Base-by-base conservation (phyloP, 2,329 filamentous ascomycete species). In the Pyrenophora teres region DNA sequence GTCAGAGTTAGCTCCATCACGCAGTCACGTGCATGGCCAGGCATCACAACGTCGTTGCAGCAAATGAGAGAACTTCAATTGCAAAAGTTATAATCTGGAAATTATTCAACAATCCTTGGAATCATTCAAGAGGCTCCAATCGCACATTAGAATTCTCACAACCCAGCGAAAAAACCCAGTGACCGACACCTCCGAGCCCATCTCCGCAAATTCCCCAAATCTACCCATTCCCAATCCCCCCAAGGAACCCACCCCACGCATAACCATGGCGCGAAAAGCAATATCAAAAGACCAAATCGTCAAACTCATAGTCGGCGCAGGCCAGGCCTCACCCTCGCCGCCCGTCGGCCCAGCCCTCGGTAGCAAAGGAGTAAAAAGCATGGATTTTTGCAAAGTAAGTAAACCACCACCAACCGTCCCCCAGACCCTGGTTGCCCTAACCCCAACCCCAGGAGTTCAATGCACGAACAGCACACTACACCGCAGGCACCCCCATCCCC, bases 301-400 rank as follows among this genome's bases (percentile, higher is more conserved):
- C 74, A 99, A 97, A 80, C 84, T 99, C 75, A 96, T 99, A 63
- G 94, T 99, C 56, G 94, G 93, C 67, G 94, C 94, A 50, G 94
- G 94, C 21, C 91, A 97, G 76, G 94, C 94, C 54, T 93, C 87
- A 68, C 94, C 94, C 25, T 95, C 92, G 77, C 94, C 94, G 30
- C 94, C 94, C 4, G 92, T 99, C 68, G 94, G 94, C 81, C 94
- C 94, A 52, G 94, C 94, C 46, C 83, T 99, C 61, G 94, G 94
- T 78, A 93, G 88, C 75, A 97, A 97, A 81, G 94, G 94, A 81
- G 89, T 99, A 57, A 99, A 99, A 81, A 95, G 90, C 52, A 99
- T 99, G 88, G 94, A 99, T 78, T 99, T 97, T 75, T 97, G 94
- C 86, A 97, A 58, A 45, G 55, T 58, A 58, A 12, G 13, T 12